Evolutionary conservation across 2,329 filamentous ascomycete genomes (phyloP), one percentile per base, ranked within the genome.

Genomic region (Pseudopyricularia cyperi): DNA sequence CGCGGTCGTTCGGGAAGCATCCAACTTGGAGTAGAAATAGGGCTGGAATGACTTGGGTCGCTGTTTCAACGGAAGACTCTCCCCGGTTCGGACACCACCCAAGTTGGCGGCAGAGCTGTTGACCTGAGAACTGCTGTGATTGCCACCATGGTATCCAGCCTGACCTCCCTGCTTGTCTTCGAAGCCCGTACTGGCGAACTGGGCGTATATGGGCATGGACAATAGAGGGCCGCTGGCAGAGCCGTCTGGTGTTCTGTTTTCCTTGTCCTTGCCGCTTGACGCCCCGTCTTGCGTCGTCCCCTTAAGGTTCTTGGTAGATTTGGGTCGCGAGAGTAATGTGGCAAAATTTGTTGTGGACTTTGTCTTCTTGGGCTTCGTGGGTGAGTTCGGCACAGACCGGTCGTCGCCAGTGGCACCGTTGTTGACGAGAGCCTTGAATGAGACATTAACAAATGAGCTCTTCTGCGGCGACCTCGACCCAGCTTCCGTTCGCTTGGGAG

Each of bases 291-390:
- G 57, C 8, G 64, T 64, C 47, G 72, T 61, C 53, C 73, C 75
- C 55, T 79, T 77, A 24, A 85, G 67, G 57, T 80, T 83, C 61
- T 83, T 87, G 51, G 82, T 75, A 9, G 87, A 89, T 63, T 85
- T 89, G 54, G 82, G 80, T 53, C 85, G 83, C 53, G 81, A 82
- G 50, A 95, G 76, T 52, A 96, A 76, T 4, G 77, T 81, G 1
- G 81, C 80, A n/a, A 97, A 74, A 63, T 89, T 94, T 32, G 86
- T 86, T 3, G 86, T 78, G 0, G 90, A 95, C 66, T 91, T 95
- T 35, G 79, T 79, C 71, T 91, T 94, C 62, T 84, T 85, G 26
- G 80, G 79, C 62, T 85, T 86, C 53, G 73, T 74, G 11, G 76
- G 74, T 39, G 77, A 76, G 24, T 67, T 58, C 50, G 76, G 74